Evolutionary conservation across 169 alveolate genomes (phyloP).

Genomic region (Blepharisma undulans): DNA sequence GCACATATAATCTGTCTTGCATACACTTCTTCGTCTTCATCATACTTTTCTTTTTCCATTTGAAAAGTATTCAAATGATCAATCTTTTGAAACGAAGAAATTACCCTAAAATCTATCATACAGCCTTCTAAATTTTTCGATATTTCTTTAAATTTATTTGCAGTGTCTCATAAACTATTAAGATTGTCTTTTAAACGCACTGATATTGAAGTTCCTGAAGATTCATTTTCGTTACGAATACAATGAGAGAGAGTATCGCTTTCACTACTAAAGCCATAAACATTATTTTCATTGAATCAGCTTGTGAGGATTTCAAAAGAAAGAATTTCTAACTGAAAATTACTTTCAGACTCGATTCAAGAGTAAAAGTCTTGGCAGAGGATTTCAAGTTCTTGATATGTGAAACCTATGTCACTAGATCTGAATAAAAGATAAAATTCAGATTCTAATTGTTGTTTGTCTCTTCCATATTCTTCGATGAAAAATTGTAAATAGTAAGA

Average conservation of each 20-base stretch:
- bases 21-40: neutral
- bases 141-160: neutral
- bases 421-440: neutral
- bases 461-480: neutral
- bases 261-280: neutral
- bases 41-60: neutral
- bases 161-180: neutral
- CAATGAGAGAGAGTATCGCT: neutral
- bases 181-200: neutral
- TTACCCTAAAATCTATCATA: neutral
- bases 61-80: neutral
- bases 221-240: neutral
- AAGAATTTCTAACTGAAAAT: neutral
- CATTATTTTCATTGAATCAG: neutral
- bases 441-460: neutral
- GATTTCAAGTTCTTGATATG: neutral
- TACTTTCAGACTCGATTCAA: neutral
- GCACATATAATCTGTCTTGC: neutral
- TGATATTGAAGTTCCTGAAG: neutral
- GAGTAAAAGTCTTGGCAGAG: neutral
- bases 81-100: neutral
- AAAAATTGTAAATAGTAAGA: neutral
- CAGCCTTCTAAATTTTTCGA: neutral
- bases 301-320: neutral
- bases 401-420: neutral